Evolutionary conservation across 1,139 yeast species (phyloP), one percentile per base, ranked within the genome.

Genomic region (Suhomyces yuchorum): DNA sequence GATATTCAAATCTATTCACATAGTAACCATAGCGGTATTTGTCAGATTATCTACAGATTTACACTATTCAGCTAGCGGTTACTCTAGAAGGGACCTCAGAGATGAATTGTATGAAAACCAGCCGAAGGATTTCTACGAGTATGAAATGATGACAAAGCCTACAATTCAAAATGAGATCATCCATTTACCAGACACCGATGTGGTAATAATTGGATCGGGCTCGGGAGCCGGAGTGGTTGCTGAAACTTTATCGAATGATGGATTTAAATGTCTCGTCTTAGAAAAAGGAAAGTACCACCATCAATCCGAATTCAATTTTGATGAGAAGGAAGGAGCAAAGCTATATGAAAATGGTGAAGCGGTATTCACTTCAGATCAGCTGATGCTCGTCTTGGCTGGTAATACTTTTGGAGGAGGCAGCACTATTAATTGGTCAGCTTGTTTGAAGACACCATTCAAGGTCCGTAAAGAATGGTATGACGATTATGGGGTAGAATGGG

Each of bases 341-440:
- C 62, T 78, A 50, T 81, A 70, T 55, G 85, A 81, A 59, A 55
- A 58, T 18, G 58, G 61, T 1, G 84, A 82, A 4, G 52, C 62
- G 1, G 23, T 74, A 2, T 46, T 75, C 14, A 56, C 72, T 8
- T 50, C 60, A 3, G 67, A 67, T 43, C 79, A 73, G 51, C 75
- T 70, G 43, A 46, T 75, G 34, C 59, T 70, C 23, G 54, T 80
- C 3, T 61, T 80, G 44, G 84, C 85, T 0, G 86, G 85, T 1
- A 57, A 82, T 1, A 78, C 81, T 1, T 76, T 81, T 52, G 86
- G 86, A 8, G 86, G 86, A 9, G 86, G 85, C 3, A 68, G 82
- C 6, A 80, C 85, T 4, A 77, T 81, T 42, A 81, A 81, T 61
- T 81, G 86, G 86, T 75, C 81, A n/a, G 85, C 85, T 9, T 71